Conservation (phyloP, 768 basidiomycete genomes). For the Gyrodon lividus region DNA sequence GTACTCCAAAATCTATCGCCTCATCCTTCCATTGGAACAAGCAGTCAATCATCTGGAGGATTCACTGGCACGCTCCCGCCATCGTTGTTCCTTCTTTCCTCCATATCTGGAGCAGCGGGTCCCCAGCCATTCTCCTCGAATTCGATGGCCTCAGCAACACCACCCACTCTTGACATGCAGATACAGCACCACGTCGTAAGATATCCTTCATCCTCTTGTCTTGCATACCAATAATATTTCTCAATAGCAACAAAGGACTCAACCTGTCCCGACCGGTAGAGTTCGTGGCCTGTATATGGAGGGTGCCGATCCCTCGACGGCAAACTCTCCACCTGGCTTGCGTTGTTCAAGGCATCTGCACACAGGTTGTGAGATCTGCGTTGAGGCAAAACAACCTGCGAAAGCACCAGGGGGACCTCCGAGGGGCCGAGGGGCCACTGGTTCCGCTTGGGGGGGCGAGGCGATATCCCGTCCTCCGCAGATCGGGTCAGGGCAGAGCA, state of each 20-base stretch:
- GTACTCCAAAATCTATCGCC: conserved; percentile 21
- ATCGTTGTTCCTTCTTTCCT: conserved; percentile 27
- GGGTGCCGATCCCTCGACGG: conserved; percentile 60
- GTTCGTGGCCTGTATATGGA: conserved; percentile 52
- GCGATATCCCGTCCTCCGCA: conserved; percentile 20
- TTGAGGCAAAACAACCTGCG: conserved; percentile 50
- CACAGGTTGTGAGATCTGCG: conserved; percentile 73
- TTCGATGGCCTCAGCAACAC: conserved; percentile 1
- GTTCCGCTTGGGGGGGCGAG: conserved; percentile 29
- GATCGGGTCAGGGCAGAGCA: conserved; percentile 19
- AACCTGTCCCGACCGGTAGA: conserved; percentile 38
- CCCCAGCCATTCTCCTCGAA: conserved; percentile 5
- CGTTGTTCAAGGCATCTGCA: conserved; percentile 75
- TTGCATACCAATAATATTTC: neutral
- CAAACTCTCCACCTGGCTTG: conserved; percentile 59
- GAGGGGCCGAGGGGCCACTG: conserved; percentile 16
- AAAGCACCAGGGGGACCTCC: conserved; percentile 26
- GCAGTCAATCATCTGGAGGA: conserved; percentile 15
- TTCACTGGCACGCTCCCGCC: conserved; percentile 27
- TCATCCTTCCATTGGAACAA: conserved; percentile 22
- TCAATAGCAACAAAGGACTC: conserved; percentile 14
- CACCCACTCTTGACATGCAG: conserved; percentile 1
- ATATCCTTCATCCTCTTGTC: neutral
- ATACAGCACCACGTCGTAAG: conserved; percentile 16
- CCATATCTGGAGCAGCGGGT: conserved; percentile 24